Base-by-base conservation (phyloP, 129 eudicot species). In the Lonicera japonica region DNA sequence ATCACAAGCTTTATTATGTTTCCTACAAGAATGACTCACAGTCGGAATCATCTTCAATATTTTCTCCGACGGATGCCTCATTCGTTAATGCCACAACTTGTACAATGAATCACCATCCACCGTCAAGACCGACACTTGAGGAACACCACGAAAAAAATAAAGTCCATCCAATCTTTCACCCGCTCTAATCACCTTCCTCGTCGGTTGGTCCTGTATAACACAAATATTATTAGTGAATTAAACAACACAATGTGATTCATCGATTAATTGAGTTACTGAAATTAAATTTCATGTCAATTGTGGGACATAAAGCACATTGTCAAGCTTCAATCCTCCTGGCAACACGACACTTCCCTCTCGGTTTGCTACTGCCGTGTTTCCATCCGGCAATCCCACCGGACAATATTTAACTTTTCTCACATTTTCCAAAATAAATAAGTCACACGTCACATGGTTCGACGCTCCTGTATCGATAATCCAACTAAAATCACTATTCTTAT, bases 51-150 rank as follows among this genome's bases (percentile, higher is more conserved):
- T 12, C 25, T 21, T 55, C 11, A 55, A 3, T 15, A 55, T n/a
- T 8, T 55, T 55, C 34, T 55, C 60, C 3, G 60, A 55, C 34
- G 60, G 60, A 55, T 55, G 38, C 3, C 60, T 38, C 60, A 55
- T 11, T 1, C 60, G 60, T 11, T 23, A 11, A 55, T 55, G 60
- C 60, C 38, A 55, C 38, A 55, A 3, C 59, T 54, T n/a, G 0
- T 10, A 5, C 8, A 23, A 20, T 0, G 11, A 52, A 52, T 23
- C 38, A 11, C 25, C 60, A 21, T 14, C 34, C 0, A 55, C 1
- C 25, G 60, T 38, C 1, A 13, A 55, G 0, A 11, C 60, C 9
- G 3, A 17, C 8, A 56, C 40, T 16, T 22, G n/a, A n/a, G n/a
- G n/a, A n/a, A n/a, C n/a, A n/a, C n/a, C n/a, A n/a, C n/a, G n/a